Evolutionary conservation across 345 rosid genomes (phyloP), one percentile per base, ranked within the genome.

Genomic region (Brassica juncea): DNA sequence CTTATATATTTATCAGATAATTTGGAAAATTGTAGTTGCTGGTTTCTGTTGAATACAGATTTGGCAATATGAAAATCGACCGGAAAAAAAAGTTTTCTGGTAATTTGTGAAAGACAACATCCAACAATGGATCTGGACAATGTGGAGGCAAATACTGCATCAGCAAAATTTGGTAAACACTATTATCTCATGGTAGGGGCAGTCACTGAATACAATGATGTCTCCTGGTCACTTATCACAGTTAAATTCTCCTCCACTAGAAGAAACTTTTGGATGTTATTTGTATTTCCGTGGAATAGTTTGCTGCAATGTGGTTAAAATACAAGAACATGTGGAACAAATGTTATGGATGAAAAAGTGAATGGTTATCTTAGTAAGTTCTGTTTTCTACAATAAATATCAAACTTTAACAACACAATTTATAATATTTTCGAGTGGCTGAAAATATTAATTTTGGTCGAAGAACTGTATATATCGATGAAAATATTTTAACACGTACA

Each of bases 111-210:
- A 54, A 68, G 31, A 67, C 21, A 66, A 35, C 15, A 76, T 67
- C 34, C 6, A 55, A 75, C 57, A 67, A 68, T 30, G 52, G 42
- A 76, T 6, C 8, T 39, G 49, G 49, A 42, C 49, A 42, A 42
- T 42, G 15, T 68, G 64, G 62, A 76, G 30, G 54, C 63, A 52
- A 52, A 74, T 62, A 34, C 28, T 55, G 35, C 78, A 66, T 66
- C 72, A 55, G 19, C 72, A 75, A 54, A 77, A 70, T 77, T 77
- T 23, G 70, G 75, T 70, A 69, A 52, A 61, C 70, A 70, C 42
- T 70, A 27, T 54, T 70, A 16, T 54, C 25, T 6, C 42, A 23
- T 58, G 63, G 63, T 25, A 58, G 31, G 62, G 63, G n/a, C 31
- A 58, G 63, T 58, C n/a, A 23, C 30, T 54, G 23, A 54, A 16